Conservation (phyloP, 495 filamentous ascomycete genomes). For the Arthonia radiata region DNA sequence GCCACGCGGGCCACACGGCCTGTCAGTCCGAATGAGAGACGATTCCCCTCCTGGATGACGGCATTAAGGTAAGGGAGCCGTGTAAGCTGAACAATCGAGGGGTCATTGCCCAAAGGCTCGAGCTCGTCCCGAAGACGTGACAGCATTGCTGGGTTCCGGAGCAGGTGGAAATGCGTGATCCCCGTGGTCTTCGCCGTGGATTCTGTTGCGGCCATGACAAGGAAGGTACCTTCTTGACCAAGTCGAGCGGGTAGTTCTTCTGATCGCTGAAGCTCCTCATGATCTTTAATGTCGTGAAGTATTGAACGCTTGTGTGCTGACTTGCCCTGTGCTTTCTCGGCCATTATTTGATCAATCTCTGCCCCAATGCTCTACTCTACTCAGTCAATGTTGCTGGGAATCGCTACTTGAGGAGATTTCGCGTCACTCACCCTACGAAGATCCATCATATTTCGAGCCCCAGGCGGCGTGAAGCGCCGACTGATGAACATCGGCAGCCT, state of each 20-base stretch:
- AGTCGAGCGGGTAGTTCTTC: constrained; percentile 6
- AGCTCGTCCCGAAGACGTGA: constrained; percentile 14
- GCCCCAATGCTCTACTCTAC: too few relatives aligned
- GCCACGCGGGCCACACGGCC: constrained; percentile 14
- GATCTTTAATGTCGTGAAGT: too few relatives aligned
- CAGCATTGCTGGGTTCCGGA: constrained; percentile 13
- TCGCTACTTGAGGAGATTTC: too few relatives aligned
- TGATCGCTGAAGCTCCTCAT: constrained; percentile 2
- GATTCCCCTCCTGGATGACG: constrained; percentile 16
- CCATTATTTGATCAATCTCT: too few relatives aligned
- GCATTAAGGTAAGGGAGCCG: constrained; percentile 15
- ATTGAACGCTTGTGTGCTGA: too few relatives aligned
- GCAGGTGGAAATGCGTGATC: constrained; percentile 18
- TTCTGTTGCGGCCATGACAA: constrained; percentile 7
- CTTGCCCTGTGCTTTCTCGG: too few relatives aligned
- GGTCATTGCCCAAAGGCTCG: constrained; percentile 6
- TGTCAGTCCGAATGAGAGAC: constrained; percentile 18
- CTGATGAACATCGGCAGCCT: too few relatives aligned
- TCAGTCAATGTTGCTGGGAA: too few relatives aligned
- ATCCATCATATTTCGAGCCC: too few relatives aligned
- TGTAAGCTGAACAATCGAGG: constrained; percentile 10
- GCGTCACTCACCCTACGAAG: too few relatives aligned
- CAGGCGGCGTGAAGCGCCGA: too few relatives aligned
- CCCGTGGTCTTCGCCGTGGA: constrained; percentile 15
- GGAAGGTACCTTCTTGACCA: constrained; percentile 5